phyloP scores from a whole-genome alignment of 441 rosid genomes.

The Croton laevigatus region DNA sequence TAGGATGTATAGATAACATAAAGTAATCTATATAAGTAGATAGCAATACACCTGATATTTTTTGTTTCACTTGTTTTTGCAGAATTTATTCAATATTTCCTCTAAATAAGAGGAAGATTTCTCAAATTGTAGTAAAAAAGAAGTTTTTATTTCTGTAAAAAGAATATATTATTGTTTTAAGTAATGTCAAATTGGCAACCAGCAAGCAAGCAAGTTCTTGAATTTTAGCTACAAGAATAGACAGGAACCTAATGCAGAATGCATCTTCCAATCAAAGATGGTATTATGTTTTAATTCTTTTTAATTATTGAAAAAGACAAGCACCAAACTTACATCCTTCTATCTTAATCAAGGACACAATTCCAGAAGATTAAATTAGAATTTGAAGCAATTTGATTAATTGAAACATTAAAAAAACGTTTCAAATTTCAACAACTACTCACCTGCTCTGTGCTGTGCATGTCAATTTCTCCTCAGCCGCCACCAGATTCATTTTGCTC shows the following conservation, averaged over 20 bases:
- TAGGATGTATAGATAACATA: background rate
- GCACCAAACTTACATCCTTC: constrained; percentile 20
- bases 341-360: constrained; percentile 14
- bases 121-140: background rate
- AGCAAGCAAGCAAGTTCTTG: too few species aligned
- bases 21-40: background rate
- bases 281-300: background rate
- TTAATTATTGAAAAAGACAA: constrained; percentile 15
- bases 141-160: background rate
- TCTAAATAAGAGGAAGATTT: background rate
- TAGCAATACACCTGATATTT: background rate
- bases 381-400: background rate
- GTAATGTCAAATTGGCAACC: too few species aligned
- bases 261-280: background rate
- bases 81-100: background rate
- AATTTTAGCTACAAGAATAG: background rate
- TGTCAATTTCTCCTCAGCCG: constrained; percentile 6
- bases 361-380: background rate
- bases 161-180: background rate
- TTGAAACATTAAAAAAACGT: background rate
- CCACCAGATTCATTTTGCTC: background rate
- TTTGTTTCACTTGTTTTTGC: background rate
- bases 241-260: constrained; percentile 14
- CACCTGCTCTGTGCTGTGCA: background rate
- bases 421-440: constrained; percentile 23